Evolutionary conservation across 1,284 basidiomycete genomes (phyloP), one percentile per base, ranked within the genome.

Genomic region (Ceratobasidium theobromae): DNA sequence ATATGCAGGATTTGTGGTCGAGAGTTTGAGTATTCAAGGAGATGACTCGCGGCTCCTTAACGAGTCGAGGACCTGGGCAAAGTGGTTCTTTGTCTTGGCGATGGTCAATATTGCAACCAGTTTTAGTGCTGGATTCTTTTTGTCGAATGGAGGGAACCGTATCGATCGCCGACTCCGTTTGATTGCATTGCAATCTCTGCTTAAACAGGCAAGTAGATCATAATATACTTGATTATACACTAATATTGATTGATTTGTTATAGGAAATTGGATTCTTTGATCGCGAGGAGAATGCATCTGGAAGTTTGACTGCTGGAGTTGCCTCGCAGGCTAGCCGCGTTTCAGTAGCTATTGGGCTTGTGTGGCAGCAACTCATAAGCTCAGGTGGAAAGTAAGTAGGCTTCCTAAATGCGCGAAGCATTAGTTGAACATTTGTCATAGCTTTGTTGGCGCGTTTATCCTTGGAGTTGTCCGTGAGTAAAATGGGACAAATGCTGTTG

Each of bases 381-480:
- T 66, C 70, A 23, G 25, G 66, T 16, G 70, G 68, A 66, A 76
- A 77, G 69, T 70, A 21, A 58, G 69, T 46, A 23, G 14, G n/a
- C 35, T 18, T 33, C 28, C 4, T 32, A 18, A 30, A 46, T 25
- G 41, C 1, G 18, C 18, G n/a, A 14, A 5, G 12, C 5, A 18
- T 33, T 58, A 14, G 33, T 40, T 6, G 35, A 35, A n/a, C 11
- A 66, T 68, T 4, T 12, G 45, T 3, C 48, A 67, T 43, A 76
- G 73, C 65, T 66, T 80, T 3, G 1, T 77, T 16, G 78, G 75
- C 30, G 73, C 75, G 5, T 65, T 77, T 40, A 72, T 78, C 51
- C 72, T 79, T 38, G 74, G 74, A 4, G 72, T 80, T 25, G 68
- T 74, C n/a, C 71, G 79, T 38, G 71, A 71, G 46, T 78, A 75